A percentile compares a stretch with the other conserved stretches of the same genome.
Evolutionary conservation across 495 filamentous ascomycete species (phyloP).

Genomic region (Bacidia rubella): DNA sequence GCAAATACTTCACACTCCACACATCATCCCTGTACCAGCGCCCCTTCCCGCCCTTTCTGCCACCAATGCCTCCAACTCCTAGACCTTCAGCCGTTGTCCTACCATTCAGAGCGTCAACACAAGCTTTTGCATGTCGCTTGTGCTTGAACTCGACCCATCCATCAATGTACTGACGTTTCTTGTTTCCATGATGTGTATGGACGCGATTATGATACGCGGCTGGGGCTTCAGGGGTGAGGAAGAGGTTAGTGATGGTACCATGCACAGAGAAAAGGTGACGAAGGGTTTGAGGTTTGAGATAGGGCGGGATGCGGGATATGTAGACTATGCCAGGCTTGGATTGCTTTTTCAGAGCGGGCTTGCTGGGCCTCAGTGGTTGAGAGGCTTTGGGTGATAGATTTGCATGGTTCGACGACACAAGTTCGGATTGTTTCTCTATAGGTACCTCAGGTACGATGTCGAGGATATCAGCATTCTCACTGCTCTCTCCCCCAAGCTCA

Average conservation of each 20-base stretch:
- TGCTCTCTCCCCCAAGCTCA: background rate
- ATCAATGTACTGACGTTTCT: conserved; percentile 74
- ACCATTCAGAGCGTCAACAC: conserved; percentile 75
- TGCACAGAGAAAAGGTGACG: conserved; percentile 64
- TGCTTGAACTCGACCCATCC: conserved; percentile 86
- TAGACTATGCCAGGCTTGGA: conserved; percentile 57
- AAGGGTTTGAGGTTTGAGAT: conserved; percentile 79
- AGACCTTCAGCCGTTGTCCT: conserved; percentile 27
- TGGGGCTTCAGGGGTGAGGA: conserved; percentile 69
- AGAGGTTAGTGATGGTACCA: conserved; percentile 71
- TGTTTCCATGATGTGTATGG: conserved; percentile 65
- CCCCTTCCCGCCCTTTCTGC: conserved; percentile 55
- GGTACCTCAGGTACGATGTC: background rate
- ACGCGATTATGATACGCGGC: conserved; percentile 44
- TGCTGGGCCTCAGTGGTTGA: background rate
- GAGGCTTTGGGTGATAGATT: background rate
- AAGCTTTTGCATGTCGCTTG: conserved; percentile 67
- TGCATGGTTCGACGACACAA: background rate
- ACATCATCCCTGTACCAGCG: conserved; percentile 87
- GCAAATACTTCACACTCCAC: conserved; percentile 75
- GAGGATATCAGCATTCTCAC: background rate
- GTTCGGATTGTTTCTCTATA: background rate
- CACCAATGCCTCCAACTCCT: conserved; percentile 37
- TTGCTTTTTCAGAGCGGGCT: background rate
- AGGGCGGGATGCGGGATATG: conserved; percentile 81